Conservation (phyloP, 1,139 yeast genomes). For the Debaryomyces nepalensis region DNA sequence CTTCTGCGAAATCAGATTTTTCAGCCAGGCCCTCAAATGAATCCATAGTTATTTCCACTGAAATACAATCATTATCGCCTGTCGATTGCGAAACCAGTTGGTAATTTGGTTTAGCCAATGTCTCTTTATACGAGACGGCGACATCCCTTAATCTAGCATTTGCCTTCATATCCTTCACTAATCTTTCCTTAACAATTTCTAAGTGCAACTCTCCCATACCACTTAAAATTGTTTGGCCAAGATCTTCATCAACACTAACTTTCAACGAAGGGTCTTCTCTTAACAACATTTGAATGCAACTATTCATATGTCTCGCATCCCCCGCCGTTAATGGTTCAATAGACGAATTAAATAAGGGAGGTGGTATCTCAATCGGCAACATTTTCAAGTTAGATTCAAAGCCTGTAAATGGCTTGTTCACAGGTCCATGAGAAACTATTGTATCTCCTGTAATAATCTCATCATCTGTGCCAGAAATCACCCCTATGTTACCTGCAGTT, state of each 20-base stretch:
- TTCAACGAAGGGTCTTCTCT: slow-evolving; percentile 63
- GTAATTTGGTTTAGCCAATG: slow-evolving; percentile 40
- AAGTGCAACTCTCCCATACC: slow-evolving; percentile 98
- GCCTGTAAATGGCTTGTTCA: slow-evolving; percentile 53
- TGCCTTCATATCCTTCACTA: slow-evolving; percentile 80
- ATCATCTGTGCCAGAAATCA: slow-evolving; percentile 71
- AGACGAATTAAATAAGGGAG: slow-evolving; percentile 88
- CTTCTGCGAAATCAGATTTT: slow-evolving; percentile 40
- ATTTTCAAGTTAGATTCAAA: slow-evolving; percentile 57
- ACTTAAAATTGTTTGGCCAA: slow-evolving; percentile 83
- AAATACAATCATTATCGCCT: slow-evolving; percentile 23
- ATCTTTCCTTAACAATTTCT: slow-evolving; percentile 81
- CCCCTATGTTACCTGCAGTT: slow-evolving; percentile 87
- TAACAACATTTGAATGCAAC: slow-evolving; percentile 64
- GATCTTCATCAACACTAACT: slow-evolving; percentile 66
- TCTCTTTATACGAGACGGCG: slow-evolving; percentile 88
- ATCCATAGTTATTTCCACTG: slow-evolving; percentile 51
- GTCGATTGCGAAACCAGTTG: slow-evolving; percentile 11
- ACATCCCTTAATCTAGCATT: slow-evolving; percentile 79
- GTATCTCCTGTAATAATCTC: slow-evolving; percentile 92
- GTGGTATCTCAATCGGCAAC: slow-evolving; percentile 83
- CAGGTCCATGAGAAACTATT: slow-evolving; percentile 57
- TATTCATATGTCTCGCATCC: slow-evolving; percentile 71
- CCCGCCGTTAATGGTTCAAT: slow-evolving; percentile 86
- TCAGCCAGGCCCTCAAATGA: slow-evolving; percentile 54